Conservation (phyloP, 1,284 basidiomycete species). For the Afroboletus lepidellus region DNA sequence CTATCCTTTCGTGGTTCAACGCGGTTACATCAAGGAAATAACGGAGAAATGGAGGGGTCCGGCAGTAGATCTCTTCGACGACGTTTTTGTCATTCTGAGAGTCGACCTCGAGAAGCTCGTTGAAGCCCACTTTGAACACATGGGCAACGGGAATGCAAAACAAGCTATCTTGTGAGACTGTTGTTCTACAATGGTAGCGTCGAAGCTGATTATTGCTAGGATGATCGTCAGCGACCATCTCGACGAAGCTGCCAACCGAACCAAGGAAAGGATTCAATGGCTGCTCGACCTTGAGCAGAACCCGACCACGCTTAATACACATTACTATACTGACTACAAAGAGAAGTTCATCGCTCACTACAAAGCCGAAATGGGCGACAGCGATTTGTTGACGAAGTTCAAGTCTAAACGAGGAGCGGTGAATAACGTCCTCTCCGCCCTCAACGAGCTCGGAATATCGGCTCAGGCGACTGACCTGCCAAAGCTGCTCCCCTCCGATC, state of each 20-base stretch:
- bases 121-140: slow-evolving; percentile 47
- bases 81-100: slow-evolving; percentile 40
- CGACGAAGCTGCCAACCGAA: slow-evolving; percentile 38
- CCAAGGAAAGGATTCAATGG: slow-evolving; percentile 48
- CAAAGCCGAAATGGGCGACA: slow-evolving; percentile 39
- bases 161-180: slow-evolving; percentile 51
- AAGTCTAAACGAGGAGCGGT: not conserved
- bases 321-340: slow-evolving; percentile 57
- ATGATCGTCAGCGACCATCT: slow-evolving; percentile 49
- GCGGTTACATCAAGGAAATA: slow-evolving; percentile 46
- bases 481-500: slow-evolving; percentile 53
- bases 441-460: slow-evolving; percentile 46
- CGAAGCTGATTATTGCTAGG: slow-evolving; percentile 28
- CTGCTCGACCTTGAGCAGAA: slow-evolving; percentile 51
- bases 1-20: slow-evolving; percentile 61
- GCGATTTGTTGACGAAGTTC: slow-evolving; percentile 28
- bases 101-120: slow-evolving; percentile 44
- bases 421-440: slow-evolving; percentile 38
- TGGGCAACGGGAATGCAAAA: slow-evolving; percentile 52
- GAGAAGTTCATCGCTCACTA: slow-evolving; percentile 56
- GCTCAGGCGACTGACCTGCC: slow-evolving; percentile 45
- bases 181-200: not conserved
- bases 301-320: slow-evolving; percentile 57
- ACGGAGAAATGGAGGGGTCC: slow-evolving; percentile 53
- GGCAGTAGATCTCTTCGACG: slow-evolving; percentile 47